Evolutionary conservation across 768 basidiomycete genomes (phyloP).

Genomic region (Amanita pallidorosea): DNA sequence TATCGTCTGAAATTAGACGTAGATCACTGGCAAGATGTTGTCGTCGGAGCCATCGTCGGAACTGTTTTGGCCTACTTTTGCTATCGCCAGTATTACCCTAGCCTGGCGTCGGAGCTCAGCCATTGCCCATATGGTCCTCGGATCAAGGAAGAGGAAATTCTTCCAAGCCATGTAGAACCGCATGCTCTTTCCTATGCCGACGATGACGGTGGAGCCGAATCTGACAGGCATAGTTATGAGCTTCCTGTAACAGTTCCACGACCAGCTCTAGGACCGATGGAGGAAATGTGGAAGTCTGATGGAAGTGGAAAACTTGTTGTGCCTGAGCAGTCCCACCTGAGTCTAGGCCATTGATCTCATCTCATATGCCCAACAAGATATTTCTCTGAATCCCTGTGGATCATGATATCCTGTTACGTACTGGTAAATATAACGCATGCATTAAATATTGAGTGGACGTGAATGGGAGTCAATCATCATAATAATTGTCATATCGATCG

Average conservation of each 20-base stretch:
- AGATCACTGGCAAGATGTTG: constrained; percentile 93
- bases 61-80: constrained; percentile 58
- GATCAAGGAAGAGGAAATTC: constrained; percentile 28
- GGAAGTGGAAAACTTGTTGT: constrained; percentile 8
- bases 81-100: constrained; percentile 79
- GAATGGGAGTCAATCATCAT: neutral
- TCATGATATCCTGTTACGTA: neutral
- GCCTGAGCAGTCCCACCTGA: neutral
- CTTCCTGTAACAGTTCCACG: constrained; percentile 15
- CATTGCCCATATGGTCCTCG: constrained; percentile 71
- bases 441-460: neutral
- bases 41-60: constrained; percentile 72
- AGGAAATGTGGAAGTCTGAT: constrained; percentile 25
- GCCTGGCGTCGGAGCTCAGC: constrained; percentile 47
- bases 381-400: neutral
- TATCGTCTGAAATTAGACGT: constrained; percentile 8
- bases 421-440: too few species aligned
- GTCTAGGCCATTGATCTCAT: neutral
- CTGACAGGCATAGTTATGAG: constrained; percentile 14
- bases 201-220: constrained; percentile 3
- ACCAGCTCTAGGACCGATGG: constrained; percentile 15
- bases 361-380: neutral
- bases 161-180: constrained; percentile 24
- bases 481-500: neutral
- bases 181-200: constrained; percentile 9